Evolutionary conservation across 257 asterid genomes (phyloP), one percentile per base, ranked within the genome.

Genomic region (Penstemon newberryi): DNA sequence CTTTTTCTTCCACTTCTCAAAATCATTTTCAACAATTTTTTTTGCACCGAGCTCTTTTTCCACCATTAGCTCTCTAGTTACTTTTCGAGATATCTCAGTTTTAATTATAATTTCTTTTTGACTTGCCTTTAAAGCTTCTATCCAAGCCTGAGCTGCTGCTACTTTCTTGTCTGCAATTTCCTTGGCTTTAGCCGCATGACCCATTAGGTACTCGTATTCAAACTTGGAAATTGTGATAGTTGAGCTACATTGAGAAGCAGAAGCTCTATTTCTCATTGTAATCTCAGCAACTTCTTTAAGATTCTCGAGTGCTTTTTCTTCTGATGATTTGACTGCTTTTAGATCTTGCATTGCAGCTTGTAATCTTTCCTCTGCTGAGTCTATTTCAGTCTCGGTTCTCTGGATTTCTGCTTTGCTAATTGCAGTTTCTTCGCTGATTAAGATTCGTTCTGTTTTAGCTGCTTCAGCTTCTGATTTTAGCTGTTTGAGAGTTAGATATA

Each of bases 141-240:
- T 65, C 99, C 99, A 93, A 38, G 99, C 97, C 79, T 82, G 80
- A 60, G 91, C 94, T 37, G 99, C 99, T 46, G 77, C 92, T 44
- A 93, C 90, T 52, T 90, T 93, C 79, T 84, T 86, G 71, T 88
- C 91, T 5, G 97, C 99, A 36, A 93, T 73, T 69, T 81, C 92
- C 71, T 77, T 80, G 18, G 96, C 96, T 59, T 69, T 83, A 50
- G 79, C 81, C 37, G 97, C 97, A 25, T 81, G 86, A 39, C 87
- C 94, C 37, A 11, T 84, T 60, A 93, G 82, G 83, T 93, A 93
- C 77, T 86, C 89, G 0, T 88, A 90, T 77, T 93, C 97, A 57
- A 86, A 90, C 54, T 63, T 85, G 12, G 98, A 86, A 43, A 92
- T 88, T 0, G 86, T 88, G 63, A 92, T 85, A 8, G 71, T 78